Evolutionary conservation across 2,329 filamentous ascomycete species (phyloP), one percentile per base, ranked within the genome.

Genomic region (Zalaria sp.): DNA sequence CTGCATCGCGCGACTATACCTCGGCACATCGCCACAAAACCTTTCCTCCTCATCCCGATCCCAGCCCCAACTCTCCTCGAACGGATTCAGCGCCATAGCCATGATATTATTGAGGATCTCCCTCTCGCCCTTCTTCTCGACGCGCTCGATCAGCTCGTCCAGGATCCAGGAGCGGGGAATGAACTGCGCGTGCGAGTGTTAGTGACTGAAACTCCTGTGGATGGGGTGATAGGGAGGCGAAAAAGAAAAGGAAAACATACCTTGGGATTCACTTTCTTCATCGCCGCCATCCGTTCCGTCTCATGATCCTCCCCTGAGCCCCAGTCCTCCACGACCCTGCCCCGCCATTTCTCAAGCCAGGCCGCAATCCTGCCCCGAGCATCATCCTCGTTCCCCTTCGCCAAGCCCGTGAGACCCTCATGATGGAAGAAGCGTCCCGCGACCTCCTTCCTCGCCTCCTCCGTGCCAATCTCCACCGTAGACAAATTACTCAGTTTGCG

Each of bases 211-310:
- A n/a, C n/a, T n/a, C n/a, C n/a, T n/a, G n/a, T n/a, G n/a, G n/a
- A n/a, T n/a, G n/a, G n/a, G n/a, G n/a, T n/a, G n/a, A n/a, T n/a
- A n/a, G n/a, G n/a, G n/a, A n/a, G n/a, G n/a, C n/a, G n/a, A n/a
- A n/a, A n/a, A n/a, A n/a, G n/a, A n/a, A n/a, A n/a, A n/a, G n/a
- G n/a, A n/a, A n/a, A n/a, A n/a, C n/a, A 49, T 56, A 72, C 71
- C 43, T 84, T 94, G 2, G 91, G 91, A 56, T 98, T 98, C 25
- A 88, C 82, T 26, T 66, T 69, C 64, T 83, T 85, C 91, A 96
- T 96, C 8, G 73, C 75, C 27, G 56, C 60, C 44, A 78, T 73
- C 46, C 89, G 71, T 52, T 81, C 74, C 10, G 58, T 64, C 5
- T 59, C 55, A 28, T 62, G 62, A 4, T 59, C 55, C 29, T 62